Evolutionary conservation across 768 basidiomycete species (phyloP), one percentile per base, ranked within the genome.

Genomic region (Rhizopogon vesiculosus): DNA sequence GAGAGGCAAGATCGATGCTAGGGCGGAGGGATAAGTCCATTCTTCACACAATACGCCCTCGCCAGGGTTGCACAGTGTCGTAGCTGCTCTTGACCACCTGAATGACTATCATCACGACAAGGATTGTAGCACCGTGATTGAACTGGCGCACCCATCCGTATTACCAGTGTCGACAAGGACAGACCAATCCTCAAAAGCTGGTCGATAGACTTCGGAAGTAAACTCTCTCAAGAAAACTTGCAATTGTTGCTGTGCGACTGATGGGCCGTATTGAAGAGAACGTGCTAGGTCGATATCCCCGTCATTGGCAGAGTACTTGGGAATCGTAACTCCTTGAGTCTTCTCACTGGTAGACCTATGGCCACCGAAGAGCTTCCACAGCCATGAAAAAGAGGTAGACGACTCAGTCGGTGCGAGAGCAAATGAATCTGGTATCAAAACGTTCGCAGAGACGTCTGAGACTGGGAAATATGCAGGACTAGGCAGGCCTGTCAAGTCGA

Each of bases 11-110:
- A 52, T 57, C 35, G 51, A 53, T 25, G 71, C 63, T 1, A 78
- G 53, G 0, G 83, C 82, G 6, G 78, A 82, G 1, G 90, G 85
- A 65, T 91, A 95, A 0, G 87, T 83, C 85, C 85, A 93, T 64
- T 90, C 90, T 56, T 78, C 78, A 10, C 76, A 75, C 1, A 87
- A 66, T 42, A 85, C 69, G 22, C 74, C 75, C 49, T 87, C 83
- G 7, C 86, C 86, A 3, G 80, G 79, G 61, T 91, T 85, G 66
- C 81, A 82, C 9, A 95, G 70, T 18, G 86, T 83, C 22, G 66
- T 66, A 7, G 82, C 74, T 22, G 78, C 73, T 61, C 87, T 85
- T 57, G 65, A 62, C 86, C 88, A 81, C 66, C 42, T 54, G 9
- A 4, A 22, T 54, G 10, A 54, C 38, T 45, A 46, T 50, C 42